Evolutionary conservation across 2,329 filamentous ascomycete species (phyloP).

Genomic region (Stagonosporopsis vannaccii): DNA sequence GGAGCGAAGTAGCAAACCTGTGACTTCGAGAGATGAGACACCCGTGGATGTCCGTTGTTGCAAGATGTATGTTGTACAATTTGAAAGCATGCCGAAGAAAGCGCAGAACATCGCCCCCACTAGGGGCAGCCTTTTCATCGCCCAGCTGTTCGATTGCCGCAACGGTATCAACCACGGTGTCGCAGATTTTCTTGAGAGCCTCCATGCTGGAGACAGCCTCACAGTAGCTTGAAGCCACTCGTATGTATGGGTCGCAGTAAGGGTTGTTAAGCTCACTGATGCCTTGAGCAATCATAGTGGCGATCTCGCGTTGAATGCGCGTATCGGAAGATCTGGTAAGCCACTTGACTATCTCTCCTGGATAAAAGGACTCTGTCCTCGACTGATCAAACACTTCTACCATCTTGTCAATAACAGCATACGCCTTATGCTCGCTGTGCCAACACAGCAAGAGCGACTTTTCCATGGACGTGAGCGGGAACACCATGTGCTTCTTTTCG

Average conservation of each 20-base stretch:
- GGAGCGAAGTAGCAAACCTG: conserved; percentile 31
- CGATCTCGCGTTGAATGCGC: conserved; percentile 25
- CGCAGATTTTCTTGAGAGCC: conserved; percentile 30
- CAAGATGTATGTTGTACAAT: not conserved
- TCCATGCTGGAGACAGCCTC: conserved; percentile 26
- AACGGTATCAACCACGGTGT: conserved; percentile 29
- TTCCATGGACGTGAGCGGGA: conserved; percentile 39
- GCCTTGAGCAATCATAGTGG: conserved; percentile 41
- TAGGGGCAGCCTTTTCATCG: conserved; percentile 26
- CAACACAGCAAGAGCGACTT: conserved; percentile 31
- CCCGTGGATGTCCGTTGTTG: conserved; percentile 28
- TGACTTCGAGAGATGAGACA: conserved; percentile 26
- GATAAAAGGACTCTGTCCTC: conserved; percentile 42
- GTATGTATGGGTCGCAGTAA: conserved; percentile 42
- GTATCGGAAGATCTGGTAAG: conserved; percentile 36
- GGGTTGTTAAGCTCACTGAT: conserved; percentile 32
- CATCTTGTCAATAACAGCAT: conserved; percentile 45
- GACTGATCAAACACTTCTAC: conserved; percentile 43
- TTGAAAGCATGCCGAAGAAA: conserved; percentile 30
- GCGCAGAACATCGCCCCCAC: conserved; percentile 34
- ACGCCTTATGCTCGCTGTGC: conserved; percentile 40
- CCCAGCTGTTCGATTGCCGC: conserved; percentile 12
- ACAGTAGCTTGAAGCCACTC: conserved; percentile 43
- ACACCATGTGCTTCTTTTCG: conserved; percentile 32
- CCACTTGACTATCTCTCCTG: conserved; percentile 44